Conservation (phyloP, 169 alveolate genomes). For the Fabrea salina region DNA sequence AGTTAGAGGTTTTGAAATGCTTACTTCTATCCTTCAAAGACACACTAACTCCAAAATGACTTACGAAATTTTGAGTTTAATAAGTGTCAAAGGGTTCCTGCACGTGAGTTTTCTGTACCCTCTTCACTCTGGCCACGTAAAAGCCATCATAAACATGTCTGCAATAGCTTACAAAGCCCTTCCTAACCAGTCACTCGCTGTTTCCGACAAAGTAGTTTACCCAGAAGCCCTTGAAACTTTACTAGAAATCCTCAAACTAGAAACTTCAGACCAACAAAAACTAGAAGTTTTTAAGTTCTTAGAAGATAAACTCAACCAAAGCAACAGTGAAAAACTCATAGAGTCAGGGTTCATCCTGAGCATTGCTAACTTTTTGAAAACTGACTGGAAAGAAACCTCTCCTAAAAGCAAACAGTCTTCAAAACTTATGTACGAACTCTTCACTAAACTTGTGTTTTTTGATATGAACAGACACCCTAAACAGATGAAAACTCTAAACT, state of each 20-base stretch:
- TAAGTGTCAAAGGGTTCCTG: background rate
- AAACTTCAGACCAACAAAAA: background rate
- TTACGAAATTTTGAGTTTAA: background rate
- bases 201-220: background rate
- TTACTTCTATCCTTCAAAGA: background rate
- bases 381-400: no score
- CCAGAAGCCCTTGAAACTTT: conserved; percentile 16
- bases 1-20: conserved; percentile 25
- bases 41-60: background rate
- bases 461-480: conserved; percentile 17
- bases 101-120: conserved; percentile 11
- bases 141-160: conserved; percentile 3
- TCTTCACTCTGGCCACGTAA: conserved; percentile 9
- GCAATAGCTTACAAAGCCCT: conserved; percentile 14
- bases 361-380: conserved; percentile 1
- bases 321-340: conserved; percentile 22
- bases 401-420: background rate
- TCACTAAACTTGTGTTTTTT: background rate
- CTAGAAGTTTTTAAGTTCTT: background rate
- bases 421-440: background rate
- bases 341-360: conserved; percentile 3
- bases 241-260: conserved; percentile 3
- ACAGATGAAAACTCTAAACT: background rate
- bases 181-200: background rate
- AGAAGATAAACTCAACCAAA: background rate